phyloP scores from a whole-genome alignment of 768 basidiomycete species.

The Steccherinum ochraceum region DNA sequence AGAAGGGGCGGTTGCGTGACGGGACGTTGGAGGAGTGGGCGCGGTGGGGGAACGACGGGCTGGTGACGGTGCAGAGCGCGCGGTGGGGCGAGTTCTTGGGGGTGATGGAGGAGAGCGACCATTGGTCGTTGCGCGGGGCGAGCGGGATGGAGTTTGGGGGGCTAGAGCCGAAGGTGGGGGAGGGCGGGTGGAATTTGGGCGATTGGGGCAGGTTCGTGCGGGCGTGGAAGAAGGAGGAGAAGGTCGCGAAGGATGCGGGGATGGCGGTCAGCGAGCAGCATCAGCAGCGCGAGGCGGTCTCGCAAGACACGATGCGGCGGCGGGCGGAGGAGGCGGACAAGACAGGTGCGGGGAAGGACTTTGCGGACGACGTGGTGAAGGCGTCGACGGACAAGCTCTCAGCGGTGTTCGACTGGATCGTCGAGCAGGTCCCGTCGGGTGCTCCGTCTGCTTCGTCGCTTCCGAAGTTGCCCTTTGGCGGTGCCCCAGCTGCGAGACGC shows the following conservation, averaged over 20 bases:
- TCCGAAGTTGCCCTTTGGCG: conserved; percentile 4
- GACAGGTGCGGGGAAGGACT: conserved; percentile 13
- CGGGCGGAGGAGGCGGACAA: conserved; percentile 1
- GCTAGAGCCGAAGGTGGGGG: conserved; percentile 29
- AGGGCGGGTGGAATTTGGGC: conserved; percentile 33
- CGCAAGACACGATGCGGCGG: not conserved
- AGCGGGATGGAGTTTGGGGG: conserved; percentile 69
- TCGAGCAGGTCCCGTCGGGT: conserved; percentile 55
- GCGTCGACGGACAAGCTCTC: conserved; percentile 68
- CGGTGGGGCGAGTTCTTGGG: conserved; percentile 97
- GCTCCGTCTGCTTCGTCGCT: conserved; percentile 8
- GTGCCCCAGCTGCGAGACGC: conserved; percentile 5
- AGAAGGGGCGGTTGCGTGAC: conserved; percentile 26
- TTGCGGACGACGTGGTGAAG: conserved; percentile 50
- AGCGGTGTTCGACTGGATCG: conserved; percentile 73
- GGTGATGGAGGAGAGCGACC: conserved; percentile 83
- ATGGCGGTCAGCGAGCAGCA: conserved; percentile 24
- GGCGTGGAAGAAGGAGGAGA: conserved; percentile 55
- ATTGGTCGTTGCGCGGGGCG: conserved; percentile 93
- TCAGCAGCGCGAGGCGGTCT: conserved; percentile 4
- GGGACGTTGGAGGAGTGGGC: conserved; percentile 24
- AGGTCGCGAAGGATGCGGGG: conserved; percentile 30
- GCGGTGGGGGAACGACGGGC: conserved; percentile 82
- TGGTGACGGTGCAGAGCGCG: conserved; percentile 88
- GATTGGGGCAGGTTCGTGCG: conserved; percentile 62